Conservation (phyloP, 805 yeast species). For the Ogataea siamensis region DNA sequence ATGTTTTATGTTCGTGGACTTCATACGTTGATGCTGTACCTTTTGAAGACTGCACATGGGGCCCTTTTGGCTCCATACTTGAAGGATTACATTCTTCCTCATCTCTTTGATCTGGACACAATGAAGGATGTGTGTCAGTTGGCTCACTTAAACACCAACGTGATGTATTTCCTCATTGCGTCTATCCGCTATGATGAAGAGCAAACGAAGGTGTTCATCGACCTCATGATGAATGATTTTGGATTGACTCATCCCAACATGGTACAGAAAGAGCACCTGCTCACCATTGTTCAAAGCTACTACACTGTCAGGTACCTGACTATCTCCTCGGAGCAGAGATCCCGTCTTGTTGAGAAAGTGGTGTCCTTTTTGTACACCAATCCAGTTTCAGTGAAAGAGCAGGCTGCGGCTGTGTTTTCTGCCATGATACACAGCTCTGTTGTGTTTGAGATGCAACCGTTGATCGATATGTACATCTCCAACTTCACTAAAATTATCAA, state of each 20-base stretch:
- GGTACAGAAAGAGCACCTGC: slow-evolving; percentile 62
- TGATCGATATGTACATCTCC: slow-evolving; percentile 42
- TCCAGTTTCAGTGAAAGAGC: slow-evolving; percentile 72
- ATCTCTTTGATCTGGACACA: slow-evolving; percentile 58
- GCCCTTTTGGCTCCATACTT: slow-evolving; percentile 52
- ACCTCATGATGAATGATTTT: slow-evolving; percentile 42
- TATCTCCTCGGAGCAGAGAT: slow-evolving; percentile 47
- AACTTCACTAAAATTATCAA: slow-evolving; percentile 44
- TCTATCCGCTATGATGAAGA: slow-evolving; percentile 44
- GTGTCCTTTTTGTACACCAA: slow-evolving; percentile 53
- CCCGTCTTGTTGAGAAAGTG: slow-evolving; percentile 49
- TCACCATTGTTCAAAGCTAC: slow-evolving; percentile 69
- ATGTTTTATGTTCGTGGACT: slow-evolving; percentile 65
- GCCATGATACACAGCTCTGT: slow-evolving; percentile 70
- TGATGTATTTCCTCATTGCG: slow-evolving; percentile 45
- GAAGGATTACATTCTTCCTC: slow-evolving; percentile 58
- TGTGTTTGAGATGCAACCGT: slow-evolving; percentile 43
- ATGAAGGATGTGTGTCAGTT: slow-evolving; percentile 81
- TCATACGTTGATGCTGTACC: slow-evolving; percentile 54
- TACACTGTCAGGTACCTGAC: slow-evolving; percentile 66
- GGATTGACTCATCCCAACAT: slow-evolving; percentile 40
- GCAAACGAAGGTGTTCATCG: slow-evolving; percentile 42
- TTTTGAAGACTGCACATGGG: slow-evolving; percentile 54
- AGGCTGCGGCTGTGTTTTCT: slow-evolving; percentile 71
- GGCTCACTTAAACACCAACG: slow-evolving; percentile 55